Evolutionary conservation across 345 rosid species (phyloP).

Genomic region (Brassica carinata): DNA sequence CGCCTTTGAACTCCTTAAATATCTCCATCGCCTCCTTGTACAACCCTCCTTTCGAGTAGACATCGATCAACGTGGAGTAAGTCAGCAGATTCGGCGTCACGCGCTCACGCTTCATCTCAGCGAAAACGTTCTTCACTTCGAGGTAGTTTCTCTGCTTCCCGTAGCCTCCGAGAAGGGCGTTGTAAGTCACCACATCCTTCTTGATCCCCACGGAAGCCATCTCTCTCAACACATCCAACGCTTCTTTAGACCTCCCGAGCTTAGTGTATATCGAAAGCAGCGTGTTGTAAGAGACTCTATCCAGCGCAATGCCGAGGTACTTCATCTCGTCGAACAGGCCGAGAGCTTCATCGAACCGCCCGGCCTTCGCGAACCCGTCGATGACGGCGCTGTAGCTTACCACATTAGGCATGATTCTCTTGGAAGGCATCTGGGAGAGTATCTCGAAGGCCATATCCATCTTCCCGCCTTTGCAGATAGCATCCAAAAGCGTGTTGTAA

Average conservation of each 20-base stretch:
- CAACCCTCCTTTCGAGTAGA: conserved; percentile 84
- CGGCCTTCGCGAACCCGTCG: conserved; percentile 83
- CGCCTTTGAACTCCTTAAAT: conserved; percentile 67
- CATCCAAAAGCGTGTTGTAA: conserved; percentile 86
- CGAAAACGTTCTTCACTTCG: conserved; percentile 62
- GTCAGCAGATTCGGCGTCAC: conserved; percentile 75
- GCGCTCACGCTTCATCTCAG: conserved; percentile 66
- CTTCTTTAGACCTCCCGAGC: conserved; percentile 81
- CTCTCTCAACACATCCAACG: conserved; percentile 72
- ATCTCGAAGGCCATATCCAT: conserved; percentile 80
- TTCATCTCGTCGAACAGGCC: conserved; percentile 75
- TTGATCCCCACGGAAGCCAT: conserved; percentile 76
- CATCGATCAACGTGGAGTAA: conserved; percentile 84
- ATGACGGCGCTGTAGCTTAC: conserved; percentile 90
- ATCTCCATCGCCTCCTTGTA: conserved; percentile 81
- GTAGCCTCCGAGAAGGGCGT: conserved; percentile 83
- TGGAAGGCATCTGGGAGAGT: conserved; percentile 76
- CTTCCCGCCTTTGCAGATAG: conserved; percentile 85
- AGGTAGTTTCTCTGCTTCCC: conserved; percentile 77
- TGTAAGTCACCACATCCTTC: conserved; percentile 89
- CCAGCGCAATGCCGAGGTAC: conserved; percentile 66
- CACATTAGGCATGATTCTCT: conserved; percentile 82
- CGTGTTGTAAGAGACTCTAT: conserved; percentile 81
- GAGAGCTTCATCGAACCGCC: conserved; percentile 74
- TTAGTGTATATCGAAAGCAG: conserved; percentile 74